These are phyloP conservation scores for Populus alba DNA, from an alignment of 345 rosid genomes.

Conservation along the genomic window DNA sequence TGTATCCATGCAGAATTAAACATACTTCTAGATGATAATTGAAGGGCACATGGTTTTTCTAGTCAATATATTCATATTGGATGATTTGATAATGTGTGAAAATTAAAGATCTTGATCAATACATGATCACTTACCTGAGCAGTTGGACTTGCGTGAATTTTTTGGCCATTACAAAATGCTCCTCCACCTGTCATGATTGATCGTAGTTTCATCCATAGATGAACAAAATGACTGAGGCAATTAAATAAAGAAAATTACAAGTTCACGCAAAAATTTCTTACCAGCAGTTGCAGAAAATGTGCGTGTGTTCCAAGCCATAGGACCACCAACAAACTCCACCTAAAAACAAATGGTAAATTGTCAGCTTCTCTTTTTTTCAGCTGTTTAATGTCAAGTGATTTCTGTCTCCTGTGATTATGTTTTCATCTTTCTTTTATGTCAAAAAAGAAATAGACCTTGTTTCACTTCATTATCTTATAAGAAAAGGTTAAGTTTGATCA, in stretches of 20 bases:
- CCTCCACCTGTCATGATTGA: slow-evolving; percentile 66
- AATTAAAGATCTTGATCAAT: not conserved
- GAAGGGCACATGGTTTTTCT: not conserved
- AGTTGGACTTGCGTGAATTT: slow-evolving; percentile 66
- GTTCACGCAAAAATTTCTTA: slow-evolving; percentile 19
- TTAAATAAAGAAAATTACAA: slow-evolving; percentile 2
- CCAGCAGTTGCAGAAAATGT: slow-evolving; percentile 85
- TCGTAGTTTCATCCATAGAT: slow-evolving; percentile 16
- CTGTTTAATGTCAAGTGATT: no score
- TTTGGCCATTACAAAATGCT: slow-evolving; percentile 88
- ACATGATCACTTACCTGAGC: slow-evolving; percentile 49
- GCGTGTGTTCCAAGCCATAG: slow-evolving; percentile 94
- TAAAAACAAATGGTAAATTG: slow-evolving; percentile 19
- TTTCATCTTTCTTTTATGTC: no score
- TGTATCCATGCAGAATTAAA: not conserved
- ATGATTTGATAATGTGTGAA: not conserved
- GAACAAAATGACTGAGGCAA: not conserved
- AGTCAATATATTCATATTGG: not conserved
- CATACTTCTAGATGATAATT: not conserved
- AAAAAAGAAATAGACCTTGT: no score
- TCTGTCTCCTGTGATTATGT: no score
- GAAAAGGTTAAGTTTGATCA: not conserved
- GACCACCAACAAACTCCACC: slow-evolving; percentile 98
- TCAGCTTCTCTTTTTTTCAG: slow-evolving; percentile 4
- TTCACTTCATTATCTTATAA: not conserved